phyloP scores from a whole-genome alignment of 257 asterid genomes.

The Rhazya stricta region DNA sequence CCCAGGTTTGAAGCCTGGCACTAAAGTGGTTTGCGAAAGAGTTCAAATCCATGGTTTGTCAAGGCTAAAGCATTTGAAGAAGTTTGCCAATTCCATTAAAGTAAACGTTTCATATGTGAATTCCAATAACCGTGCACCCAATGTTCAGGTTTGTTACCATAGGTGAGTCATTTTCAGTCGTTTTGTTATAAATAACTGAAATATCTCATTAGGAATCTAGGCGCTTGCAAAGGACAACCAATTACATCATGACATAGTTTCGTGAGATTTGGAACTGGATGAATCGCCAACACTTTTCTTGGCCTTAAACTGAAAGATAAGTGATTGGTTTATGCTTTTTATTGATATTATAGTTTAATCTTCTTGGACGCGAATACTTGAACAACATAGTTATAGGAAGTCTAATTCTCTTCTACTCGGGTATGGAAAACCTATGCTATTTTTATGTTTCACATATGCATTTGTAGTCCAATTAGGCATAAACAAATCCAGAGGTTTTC shows the following conservation, averaged over 20 bases:
- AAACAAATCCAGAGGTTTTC: neutral
- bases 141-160: slow-evolving; percentile 74
- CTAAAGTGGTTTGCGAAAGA: slow-evolving; percentile 67
- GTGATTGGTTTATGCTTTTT: neutral
- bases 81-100: slow-evolving; percentile 61
- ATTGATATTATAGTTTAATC: neutral
- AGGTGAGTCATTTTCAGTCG: slow-evolving; percentile 44
- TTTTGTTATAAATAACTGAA: neutral
- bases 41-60: slow-evolving; percentile 64
- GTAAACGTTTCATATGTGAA: slow-evolving; percentile 48
- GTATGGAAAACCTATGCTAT: neutral
- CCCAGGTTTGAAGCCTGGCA: slow-evolving; percentile 77
- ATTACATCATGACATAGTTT: neutral
- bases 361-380: neutral
- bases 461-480: neutral
- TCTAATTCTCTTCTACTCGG: neutral
- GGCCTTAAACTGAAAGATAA: neutral
- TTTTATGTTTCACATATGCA: neutral
- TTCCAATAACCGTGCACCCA: slow-evolving; percentile 40
- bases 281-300: neutral
- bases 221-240: neutral
- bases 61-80: slow-evolving; percentile 48
- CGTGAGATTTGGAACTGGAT: neutral
- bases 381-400: neutral
- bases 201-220: no score